Evolutionary conservation across 164 flowering plant genomes (phyloP).

Genomic region (Buxus sempervirens): DNA sequence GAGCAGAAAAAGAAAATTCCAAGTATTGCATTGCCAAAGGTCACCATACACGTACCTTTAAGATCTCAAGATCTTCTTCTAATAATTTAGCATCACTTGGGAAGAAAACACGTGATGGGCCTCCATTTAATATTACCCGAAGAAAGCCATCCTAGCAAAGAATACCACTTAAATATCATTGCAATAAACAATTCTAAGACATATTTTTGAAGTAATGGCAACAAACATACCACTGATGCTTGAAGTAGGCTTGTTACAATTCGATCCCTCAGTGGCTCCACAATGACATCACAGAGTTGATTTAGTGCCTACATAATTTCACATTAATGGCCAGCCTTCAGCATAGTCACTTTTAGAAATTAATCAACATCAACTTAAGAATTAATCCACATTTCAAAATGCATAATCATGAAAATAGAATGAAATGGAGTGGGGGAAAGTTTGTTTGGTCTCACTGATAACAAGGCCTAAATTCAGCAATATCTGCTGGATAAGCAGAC

Average conservation of each 20-base stretch:
- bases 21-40: not conserved
- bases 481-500: too few relatives aligned
- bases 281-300: constrained; percentile 75
- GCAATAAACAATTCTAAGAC: not conserved
- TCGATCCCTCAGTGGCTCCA: constrained; percentile 89
- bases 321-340: not conserved
- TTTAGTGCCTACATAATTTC: constrained; percentile 62
- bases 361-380: too few relatives aligned
- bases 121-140: constrained; percentile 92
- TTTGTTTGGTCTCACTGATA: not conserved
- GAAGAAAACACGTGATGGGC: constrained; percentile 74
- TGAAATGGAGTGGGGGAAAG: not conserved
- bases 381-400: not conserved
- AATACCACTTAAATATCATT: not conserved
- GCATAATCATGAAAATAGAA: not conserved
- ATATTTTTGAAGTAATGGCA: not conserved
- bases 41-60: constrained; percentile 55
- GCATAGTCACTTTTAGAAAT: not conserved
- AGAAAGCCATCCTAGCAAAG: constrained; percentile 79
- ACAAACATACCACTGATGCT: constrained; percentile 72
- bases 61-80: constrained; percentile 82
- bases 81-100: constrained; percentile 70
- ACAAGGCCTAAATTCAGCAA: not conserved
- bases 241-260: constrained; percentile 93
- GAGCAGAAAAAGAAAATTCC: not conserved